Percentiles rank a stretch among this genome's conserved stretches.
Evolutionary conservation across 2,329 filamentous ascomycete species (phyloP).

Genomic region (Apiospora pterosperma): DNA sequence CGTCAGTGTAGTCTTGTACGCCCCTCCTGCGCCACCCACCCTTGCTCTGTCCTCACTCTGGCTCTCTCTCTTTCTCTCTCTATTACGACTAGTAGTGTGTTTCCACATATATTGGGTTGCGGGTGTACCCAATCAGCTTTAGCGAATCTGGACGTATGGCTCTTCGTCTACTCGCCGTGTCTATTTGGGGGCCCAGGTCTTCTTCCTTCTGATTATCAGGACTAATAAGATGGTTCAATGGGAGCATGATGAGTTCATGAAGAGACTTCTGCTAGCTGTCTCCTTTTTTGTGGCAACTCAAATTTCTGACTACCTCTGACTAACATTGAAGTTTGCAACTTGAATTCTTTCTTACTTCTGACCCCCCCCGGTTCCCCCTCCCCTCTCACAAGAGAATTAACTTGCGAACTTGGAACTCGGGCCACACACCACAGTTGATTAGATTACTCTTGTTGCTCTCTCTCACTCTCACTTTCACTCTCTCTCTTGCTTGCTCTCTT

Average conservation of each 20-base stretch:
- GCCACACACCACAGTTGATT: background rate
- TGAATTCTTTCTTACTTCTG: constrained; percentile 1
- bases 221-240: background rate
- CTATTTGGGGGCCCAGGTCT: background rate
- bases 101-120: constrained; percentile 1
- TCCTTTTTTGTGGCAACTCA: background rate
- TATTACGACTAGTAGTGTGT: too few species aligned
- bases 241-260: background rate
- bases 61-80: background rate
- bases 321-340: background rate
- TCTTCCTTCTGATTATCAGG: background rate
- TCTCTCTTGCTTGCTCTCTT: background rate
- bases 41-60: background rate
- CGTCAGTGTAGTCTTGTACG: background rate
- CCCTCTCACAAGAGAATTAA: background rate
- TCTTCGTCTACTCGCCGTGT: too few species aligned
- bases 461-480: constrained; percentile 3
- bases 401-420: background rate
- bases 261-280: background rate
- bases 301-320: constrained; percentile 2
- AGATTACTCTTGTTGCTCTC: background rate
- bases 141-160: background rate
- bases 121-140: constrained; percentile 1
- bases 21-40: background rate
- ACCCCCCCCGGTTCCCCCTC: background rate